These are phyloP conservation scores for Bruguiera gymnorhiza DNA, from an alignment of 345 rosid species.

Conservation along the genomic window DNA sequence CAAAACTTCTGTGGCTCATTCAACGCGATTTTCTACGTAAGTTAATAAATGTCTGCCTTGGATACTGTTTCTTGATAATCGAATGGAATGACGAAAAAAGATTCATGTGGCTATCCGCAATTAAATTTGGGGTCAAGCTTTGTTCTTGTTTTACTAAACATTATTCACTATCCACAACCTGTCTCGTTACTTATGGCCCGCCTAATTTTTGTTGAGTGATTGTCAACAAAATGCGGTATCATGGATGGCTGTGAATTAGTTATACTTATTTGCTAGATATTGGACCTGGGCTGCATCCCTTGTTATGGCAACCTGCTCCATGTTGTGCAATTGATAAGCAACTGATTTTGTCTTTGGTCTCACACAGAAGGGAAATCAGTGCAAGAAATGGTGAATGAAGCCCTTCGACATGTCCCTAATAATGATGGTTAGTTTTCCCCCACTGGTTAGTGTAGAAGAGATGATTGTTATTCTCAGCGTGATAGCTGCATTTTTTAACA, in stretches of 20 bases:
- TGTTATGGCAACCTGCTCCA: not conserved
- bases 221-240: not conserved
- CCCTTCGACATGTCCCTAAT: conserved; percentile 83
- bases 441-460: not conserved
- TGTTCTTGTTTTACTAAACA: not conserved
- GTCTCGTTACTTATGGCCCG: not conserved
- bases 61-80: conserved; percentile 4
- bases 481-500: not conserved
- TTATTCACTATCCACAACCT: not conserved
- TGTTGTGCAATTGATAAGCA: conserved; percentile 2
- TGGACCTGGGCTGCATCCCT: not conserved
- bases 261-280: not conserved
- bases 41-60: conserved; percentile 27
- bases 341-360: conserved; percentile 20
- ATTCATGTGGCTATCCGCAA: no score
- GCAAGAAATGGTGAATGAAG: conserved; percentile 95
- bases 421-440: conserved; percentile 54
- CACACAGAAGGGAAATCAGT: conserved; percentile 91
- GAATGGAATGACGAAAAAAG: no score
- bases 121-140: no score
- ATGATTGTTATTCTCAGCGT: not conserved
- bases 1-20: conserved; percentile 97
- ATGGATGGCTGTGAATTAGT: not conserved
- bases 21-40: conserved; percentile 99
- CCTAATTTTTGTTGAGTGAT: not conserved